phyloP scores from a whole-genome alignment of 192 early-diverging fungal species.

The Chytriomyces confervae region DNA sequence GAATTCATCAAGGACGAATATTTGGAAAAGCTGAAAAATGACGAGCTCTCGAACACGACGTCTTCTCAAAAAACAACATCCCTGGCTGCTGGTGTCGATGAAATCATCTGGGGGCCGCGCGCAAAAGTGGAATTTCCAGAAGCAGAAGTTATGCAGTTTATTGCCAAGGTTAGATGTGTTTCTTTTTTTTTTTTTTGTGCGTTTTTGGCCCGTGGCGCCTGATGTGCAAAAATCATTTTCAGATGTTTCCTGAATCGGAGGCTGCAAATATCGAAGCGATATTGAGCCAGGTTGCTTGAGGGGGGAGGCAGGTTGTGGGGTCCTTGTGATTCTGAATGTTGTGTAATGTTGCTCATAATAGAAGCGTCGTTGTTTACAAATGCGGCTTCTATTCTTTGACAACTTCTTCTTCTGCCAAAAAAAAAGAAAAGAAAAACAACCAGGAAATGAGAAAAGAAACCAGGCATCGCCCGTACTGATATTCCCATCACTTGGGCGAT shows the following conservation, averaged over 20 bases:
- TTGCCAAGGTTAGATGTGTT: slow-evolving; percentile 12
- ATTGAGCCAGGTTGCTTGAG: slow-evolving; percentile 10
- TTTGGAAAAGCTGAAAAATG: slow-evolving; percentile 12
- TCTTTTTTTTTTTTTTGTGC: slow-evolving; percentile 1
- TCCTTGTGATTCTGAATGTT: no score
- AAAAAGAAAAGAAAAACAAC: no score
- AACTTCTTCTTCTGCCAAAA: no score
- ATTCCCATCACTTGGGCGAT: no score
- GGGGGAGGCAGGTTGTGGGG: no score
- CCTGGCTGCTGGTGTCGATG: background rate
- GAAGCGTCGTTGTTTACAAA: no score
- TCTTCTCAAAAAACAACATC: background rate
- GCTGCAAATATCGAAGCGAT: slow-evolving; percentile 3
- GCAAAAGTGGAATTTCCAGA: slow-evolving; percentile 35
- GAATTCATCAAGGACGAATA: slow-evolving; percentile 34
- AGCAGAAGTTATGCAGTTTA: slow-evolving; percentile 14
- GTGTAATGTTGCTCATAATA: no score
- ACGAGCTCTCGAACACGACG: background rate
- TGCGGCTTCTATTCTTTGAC: no score
- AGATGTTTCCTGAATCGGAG: slow-evolving; percentile 20
- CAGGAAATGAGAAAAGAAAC: no score
- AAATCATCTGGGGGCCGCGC: slow-evolving; percentile 27
- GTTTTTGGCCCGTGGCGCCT: background rate
- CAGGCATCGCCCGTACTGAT: no score
- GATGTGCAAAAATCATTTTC: background rate